phyloP scores from a whole-genome alignment of 495 filamentous ascomycete species.

The Xylaria cubensis region DNA sequence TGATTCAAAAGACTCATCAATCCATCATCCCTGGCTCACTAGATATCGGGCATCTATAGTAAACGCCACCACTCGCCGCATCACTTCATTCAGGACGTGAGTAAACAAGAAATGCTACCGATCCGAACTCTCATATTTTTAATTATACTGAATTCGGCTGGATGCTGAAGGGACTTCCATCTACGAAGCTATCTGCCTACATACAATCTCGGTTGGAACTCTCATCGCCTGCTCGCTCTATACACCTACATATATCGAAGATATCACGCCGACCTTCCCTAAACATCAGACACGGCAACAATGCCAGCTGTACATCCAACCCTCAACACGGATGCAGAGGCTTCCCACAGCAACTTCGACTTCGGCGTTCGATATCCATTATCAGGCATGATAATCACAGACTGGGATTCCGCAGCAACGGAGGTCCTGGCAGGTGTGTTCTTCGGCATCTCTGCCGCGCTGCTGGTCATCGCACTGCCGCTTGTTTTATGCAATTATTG shows the following conservation, averaged over 20 bases:
- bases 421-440: conserved; percentile 17
- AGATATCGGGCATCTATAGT: not conserved
- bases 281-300: not conserved
- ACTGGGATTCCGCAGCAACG: conserved; percentile 4
- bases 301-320: not conserved
- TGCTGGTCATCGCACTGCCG: conserved; percentile 17
- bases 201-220: no score
- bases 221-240: not conserved
- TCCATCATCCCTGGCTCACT: not conserved
- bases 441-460: conserved; percentile 19
- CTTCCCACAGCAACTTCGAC: not conserved
- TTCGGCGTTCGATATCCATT: not conserved
- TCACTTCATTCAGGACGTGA: not conserved
- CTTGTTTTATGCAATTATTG: conserved; percentile 21
- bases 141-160: not conserved
- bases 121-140: not conserved
- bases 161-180: not conserved
- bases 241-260: not conserved
- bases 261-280: not conserved
- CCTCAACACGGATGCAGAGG: not conserved
- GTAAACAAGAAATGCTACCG: not conserved
- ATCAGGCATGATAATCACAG: not conserved
- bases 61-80: not conserved
- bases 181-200: not conserved
- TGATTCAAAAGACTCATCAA: not conserved